Conservation (phyloP, 1,284 basidiomycete species). For the Ceratobasidium papillatum region DNA sequence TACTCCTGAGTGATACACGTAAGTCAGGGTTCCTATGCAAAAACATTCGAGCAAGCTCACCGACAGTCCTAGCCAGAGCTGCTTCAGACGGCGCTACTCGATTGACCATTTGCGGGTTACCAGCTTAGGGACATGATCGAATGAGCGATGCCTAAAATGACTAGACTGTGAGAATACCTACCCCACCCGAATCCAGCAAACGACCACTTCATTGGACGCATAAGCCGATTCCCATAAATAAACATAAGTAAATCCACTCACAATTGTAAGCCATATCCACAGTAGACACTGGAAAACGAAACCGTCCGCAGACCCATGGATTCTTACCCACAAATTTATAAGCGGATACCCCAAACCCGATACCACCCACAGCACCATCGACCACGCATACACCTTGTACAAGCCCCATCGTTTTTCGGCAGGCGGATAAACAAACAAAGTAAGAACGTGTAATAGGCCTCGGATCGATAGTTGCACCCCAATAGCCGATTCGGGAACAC, state of each 20-base stretch:
- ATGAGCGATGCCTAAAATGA: not conserved
- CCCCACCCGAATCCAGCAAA: conserved; percentile 32
- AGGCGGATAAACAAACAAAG: conserved; percentile 21
- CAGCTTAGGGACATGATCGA: not conserved
- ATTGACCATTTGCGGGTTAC: conserved; percentile 33
- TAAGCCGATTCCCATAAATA: not conserved
- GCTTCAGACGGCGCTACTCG: conserved; percentile 22
- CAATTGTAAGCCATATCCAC: conserved; percentile 30
- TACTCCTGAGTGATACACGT: conserved; percentile 3
- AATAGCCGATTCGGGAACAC: conserved; percentile 23
- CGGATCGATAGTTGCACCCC: conserved; percentile 20
- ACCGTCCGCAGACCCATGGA: conserved; percentile 17
- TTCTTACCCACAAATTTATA: conserved; percentile 14
- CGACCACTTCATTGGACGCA: conserved; percentile 15
- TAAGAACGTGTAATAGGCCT: conserved; percentile 31
- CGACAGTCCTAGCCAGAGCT: conserved; percentile 28
- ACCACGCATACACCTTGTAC: conserved; percentile 37
- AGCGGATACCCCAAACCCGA: conserved; percentile 16
- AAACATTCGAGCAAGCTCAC: not conserved
- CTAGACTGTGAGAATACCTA: not conserved
- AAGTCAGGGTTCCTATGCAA: not conserved
- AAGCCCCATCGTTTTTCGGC: conserved; percentile 15
- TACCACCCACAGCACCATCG: conserved; percentile 22
- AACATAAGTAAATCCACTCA: not conserved
- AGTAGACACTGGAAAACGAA: conserved; percentile 17